Evolutionary conservation across 768 basidiomycete genomes (phyloP).

Genomic region (Artomyces pyxidatus): DNA sequence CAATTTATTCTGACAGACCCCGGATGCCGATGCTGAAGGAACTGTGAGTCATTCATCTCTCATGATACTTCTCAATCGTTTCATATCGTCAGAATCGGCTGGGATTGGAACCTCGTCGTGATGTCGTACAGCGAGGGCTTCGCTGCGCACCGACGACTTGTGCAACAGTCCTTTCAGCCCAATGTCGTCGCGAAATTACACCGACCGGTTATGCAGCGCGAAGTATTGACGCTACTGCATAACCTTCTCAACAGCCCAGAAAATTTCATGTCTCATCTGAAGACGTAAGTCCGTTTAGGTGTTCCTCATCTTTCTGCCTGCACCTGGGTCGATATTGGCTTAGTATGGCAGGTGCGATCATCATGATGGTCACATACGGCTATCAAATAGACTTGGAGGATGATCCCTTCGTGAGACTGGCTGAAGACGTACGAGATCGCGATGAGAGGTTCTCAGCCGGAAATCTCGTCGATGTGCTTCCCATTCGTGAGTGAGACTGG

Average conservation of each 20-base stretch:
- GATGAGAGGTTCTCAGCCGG: background rate
- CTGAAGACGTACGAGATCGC: conserved; percentile 5
- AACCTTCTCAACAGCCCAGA: background rate
- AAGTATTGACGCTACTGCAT: background rate
- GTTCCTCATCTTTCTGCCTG: background rate
- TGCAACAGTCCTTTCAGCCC: conserved; percentile 3
- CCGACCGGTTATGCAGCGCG: conserved; percentile 4
- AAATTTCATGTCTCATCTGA: background rate
- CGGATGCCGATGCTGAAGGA: conserved; percentile 13
- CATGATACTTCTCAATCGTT: background rate
- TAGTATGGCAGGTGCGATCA: conserved; percentile 5
- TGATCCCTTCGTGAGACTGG: conserved; percentile 11
- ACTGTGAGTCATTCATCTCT: conserved; percentile 2
- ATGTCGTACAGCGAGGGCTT: conserved; percentile 3
- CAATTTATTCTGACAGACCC: conserved; percentile 15
- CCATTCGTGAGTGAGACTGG: background rate
- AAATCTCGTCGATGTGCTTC: background rate
- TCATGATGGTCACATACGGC: conserved; percentile 15
- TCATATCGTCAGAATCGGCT: background rate
- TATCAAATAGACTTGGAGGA: conserved; percentile 4
- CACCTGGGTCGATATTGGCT: background rate
- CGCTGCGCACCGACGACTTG: background rate
- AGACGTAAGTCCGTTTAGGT: background rate
- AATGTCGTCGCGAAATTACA: background rate
- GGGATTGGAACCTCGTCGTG: background rate